phyloP scores from a whole-genome alignment of 805 yeast genomes.

The Hanseniaspora lindneri region DNA sequence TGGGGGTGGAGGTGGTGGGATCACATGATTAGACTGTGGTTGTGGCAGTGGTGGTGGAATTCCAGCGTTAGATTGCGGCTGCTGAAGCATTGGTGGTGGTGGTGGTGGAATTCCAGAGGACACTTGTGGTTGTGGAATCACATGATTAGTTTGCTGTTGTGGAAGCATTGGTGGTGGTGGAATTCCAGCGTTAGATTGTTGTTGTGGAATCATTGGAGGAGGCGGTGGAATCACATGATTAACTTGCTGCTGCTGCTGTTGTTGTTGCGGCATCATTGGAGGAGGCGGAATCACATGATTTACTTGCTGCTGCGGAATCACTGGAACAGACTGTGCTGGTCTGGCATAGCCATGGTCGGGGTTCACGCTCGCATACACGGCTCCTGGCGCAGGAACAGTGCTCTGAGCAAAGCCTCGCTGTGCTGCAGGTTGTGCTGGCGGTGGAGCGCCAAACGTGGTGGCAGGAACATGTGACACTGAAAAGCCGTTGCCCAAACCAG shows the following conservation, averaged over 20 bases:
- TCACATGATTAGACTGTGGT: background rate
- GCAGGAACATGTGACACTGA: constrained; percentile 18
- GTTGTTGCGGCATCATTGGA: background rate
- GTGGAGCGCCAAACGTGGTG: constrained; percentile 17
- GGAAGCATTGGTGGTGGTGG: background rate
- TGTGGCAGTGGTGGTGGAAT: background rate
- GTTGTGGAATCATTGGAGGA: background rate
- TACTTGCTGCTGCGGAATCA: no score
- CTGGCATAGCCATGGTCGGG: constrained; percentile 10
- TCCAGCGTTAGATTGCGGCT: background rate
- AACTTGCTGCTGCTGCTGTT: background rate
- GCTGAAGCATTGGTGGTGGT: constrained; percentile 7
- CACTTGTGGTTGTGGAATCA: no score
- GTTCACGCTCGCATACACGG: no score
- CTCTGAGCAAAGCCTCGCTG: no score
- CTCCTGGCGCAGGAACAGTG: no score
- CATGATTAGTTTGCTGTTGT: background rate
- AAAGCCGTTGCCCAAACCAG: constrained; percentile 15
- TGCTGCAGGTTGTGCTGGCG: background rate
- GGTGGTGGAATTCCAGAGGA: background rate
- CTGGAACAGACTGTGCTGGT: background rate
- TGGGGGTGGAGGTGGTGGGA: constrained; percentile 20
- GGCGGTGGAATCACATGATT: background rate
- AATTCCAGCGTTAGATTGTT: background rate
- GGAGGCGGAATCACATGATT: background rate